Base-by-base conservation (phyloP, 352 stramenopile species). In the Globisporangium irregulare region DNA sequence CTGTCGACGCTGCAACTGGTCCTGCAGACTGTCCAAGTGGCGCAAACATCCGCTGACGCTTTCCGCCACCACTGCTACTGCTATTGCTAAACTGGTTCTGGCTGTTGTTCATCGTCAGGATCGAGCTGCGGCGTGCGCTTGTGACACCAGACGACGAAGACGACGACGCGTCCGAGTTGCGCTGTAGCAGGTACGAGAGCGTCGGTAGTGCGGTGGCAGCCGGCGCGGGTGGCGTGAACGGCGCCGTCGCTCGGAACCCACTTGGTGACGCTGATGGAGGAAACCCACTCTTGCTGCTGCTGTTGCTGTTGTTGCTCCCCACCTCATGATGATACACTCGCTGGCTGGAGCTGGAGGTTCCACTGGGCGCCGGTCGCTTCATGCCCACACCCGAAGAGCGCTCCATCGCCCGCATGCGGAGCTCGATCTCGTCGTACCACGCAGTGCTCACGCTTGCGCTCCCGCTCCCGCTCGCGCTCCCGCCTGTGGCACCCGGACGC, bases 141-240 rank as follows among this genome's bases (percentile, higher is more conserved):
- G 38, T 46, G 38, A 18, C 34, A 15, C 32, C 24, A 8, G 29
- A 56, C 8, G 50, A 15, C 10, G 61, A 36, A 10, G 63, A 46
- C 2, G 41, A 48, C 20, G 54, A 54, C 27, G 38, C 51, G 38
- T 59, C 24, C 6, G 54, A 43, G 38, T 61, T 71, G 38, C 67
- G 67, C 55, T 72, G 67, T 14, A 72, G 62, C 22, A 72, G 10
- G 7, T 46, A 72, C 15, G 67, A 72, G 54, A 72, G 67, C 54
- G 60, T 65, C 54, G 67, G 67, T 5, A 72, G 55, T 18, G 43
- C 25, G 2, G 29, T 43, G 1, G 36, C 6, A 4, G 20, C 51
- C 9, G 32, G n/a, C 22, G n/a, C 10, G 4, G 62, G 6, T 1
- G 56, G 22, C 7, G 27, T 36, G 46, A 59, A 64, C 56, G 43